A percentile compares a stretch with the other conserved stretches of the same genome.
These are phyloP conservation scores for Sarocladium brachiariae DNA, from an alignment of 2,329 filamentous ascomycete species.

Conservation along the genomic window DNA sequence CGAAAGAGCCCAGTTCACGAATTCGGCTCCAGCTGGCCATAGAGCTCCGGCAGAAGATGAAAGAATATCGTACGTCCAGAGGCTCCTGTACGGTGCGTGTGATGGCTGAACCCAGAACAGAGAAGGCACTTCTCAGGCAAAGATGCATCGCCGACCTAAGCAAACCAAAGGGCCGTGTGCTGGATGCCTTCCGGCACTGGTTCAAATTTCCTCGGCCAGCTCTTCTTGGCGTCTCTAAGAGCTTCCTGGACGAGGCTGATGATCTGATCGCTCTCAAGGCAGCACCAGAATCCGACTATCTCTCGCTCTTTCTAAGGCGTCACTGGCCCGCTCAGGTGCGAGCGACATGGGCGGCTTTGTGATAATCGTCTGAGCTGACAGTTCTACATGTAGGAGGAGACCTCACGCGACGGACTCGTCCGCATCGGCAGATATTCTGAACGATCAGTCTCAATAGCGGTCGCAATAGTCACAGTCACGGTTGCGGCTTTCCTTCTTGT, in stretches of 20 bases:
- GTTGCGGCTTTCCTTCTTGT: slow-evolving; percentile 8
- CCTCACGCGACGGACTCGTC: neutral
- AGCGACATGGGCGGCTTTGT: neutral
- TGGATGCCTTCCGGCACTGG: neutral
- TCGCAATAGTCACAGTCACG: neutral
- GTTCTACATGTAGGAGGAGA: neutral
- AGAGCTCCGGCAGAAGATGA: neutral
- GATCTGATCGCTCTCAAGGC: slow-evolving; percentile 7
- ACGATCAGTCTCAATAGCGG: neutral
- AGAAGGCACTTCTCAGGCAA: slow-evolving; percentile 7
- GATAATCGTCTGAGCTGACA: neutral
- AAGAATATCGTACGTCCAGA: neutral
- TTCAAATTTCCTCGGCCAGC: neutral
- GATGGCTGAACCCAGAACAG: neutral
- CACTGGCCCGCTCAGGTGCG: slow-evolving; percentile 3
- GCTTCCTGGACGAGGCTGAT: neutral
- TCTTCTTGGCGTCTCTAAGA: neutral
- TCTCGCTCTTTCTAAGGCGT: neutral
- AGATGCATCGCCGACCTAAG: neutral
- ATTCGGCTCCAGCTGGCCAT: neutral
- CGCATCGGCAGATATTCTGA: neutral
- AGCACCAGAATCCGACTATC: neutral
- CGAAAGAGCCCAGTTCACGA: neutral
- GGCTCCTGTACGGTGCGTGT: neutral
- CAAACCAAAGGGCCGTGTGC: neutral